These are phyloP conservation scores for Pyricularia grisea DNA, from an alignment of 2,329 filamentous ascomycete species.

Conservation along the genomic window DNA sequence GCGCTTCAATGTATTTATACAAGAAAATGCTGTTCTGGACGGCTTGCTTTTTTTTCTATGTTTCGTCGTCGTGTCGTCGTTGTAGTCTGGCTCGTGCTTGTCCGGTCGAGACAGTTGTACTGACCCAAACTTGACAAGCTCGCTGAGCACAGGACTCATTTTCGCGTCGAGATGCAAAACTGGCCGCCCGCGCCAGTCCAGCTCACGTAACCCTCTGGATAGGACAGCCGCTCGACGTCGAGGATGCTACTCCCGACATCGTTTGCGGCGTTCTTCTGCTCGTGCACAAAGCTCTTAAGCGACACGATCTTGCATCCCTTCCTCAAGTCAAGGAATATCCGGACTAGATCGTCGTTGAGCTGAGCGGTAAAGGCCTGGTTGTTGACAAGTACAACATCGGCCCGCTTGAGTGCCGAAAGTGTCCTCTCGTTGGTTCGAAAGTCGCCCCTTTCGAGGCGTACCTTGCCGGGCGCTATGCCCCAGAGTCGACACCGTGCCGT, in stretches of 20 bases:
- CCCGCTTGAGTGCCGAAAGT: slow-evolving; percentile 63
- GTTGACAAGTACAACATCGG: slow-evolving; percentile 95
- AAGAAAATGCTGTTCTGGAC: background rate
- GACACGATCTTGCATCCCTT: slow-evolving; percentile 84
- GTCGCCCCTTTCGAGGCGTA: slow-evolving; percentile 74
- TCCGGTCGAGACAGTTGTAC: background rate
- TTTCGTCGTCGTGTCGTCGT: background rate
- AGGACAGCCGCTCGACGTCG: slow-evolving; percentile 56
- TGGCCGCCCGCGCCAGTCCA: slow-evolving; percentile 80
- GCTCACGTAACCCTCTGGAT: slow-evolving; percentile 69
- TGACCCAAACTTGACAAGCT: background rate
- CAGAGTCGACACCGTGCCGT: slow-evolving; percentile 76
- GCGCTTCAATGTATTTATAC: background rate
- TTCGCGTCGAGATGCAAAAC: slow-evolving; percentile 84
- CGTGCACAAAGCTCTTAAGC: slow-evolving; percentile 81
- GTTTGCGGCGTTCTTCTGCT: slow-evolving; percentile 65
- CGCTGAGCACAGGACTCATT: slow-evolving; percentile 20
- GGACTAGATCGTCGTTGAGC: slow-evolving; percentile 75
- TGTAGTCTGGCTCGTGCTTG: background rate
- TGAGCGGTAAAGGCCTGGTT: slow-evolving; percentile 91
- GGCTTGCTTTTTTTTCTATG: slow-evolving; percentile 1
- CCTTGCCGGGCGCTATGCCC: slow-evolving; percentile 72
- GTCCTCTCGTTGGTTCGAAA: slow-evolving; percentile 69
- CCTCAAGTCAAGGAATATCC: slow-evolving; percentile 91
- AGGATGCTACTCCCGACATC: slow-evolving; percentile 77